These are phyloP conservation scores for Fagopyrum homotropicum DNA, from an alignment of 148 eudicot species.

Conservation along the genomic window DNA sequence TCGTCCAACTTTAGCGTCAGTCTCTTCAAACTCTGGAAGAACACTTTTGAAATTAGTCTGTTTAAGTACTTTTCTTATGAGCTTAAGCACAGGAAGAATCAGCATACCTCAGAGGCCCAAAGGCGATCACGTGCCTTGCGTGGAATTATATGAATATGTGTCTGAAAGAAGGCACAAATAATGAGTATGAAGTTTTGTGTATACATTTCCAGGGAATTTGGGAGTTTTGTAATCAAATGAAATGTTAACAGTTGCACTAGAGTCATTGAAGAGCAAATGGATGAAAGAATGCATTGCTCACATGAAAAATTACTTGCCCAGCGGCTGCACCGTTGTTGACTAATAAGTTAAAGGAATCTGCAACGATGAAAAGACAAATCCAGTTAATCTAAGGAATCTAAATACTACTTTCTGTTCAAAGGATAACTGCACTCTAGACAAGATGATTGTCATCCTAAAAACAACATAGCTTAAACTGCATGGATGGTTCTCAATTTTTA, in stretches of 20 bases:
- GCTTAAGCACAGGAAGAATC: conserved; percentile 7
- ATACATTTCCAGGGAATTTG: not conserved
- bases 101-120: conserved; percentile 85
- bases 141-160: conserved; percentile 92
- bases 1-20: conserved; percentile 51
- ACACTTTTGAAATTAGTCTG: not conserved
- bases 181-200: conserved; percentile 8
- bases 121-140: conserved; percentile 72
- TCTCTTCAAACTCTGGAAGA: conserved; percentile 59
- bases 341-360: conserved; percentile 96
- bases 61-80: not conserved
- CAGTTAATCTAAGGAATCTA: not conserved
- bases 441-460: not conserved
- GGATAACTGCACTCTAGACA: not conserved
- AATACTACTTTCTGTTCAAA: not conserved
- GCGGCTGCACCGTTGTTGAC: conserved; percentile 95
- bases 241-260: not conserved
- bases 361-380: conserved; percentile 7
- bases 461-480: not conserved
- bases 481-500: no score
- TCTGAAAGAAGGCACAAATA: conserved; percentile 31
- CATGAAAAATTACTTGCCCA: conserved; percentile 96
- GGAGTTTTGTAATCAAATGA: not conserved
- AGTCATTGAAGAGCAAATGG: not conserved
- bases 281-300: conserved; percentile 22